Conservation (phyloP, 495 filamentous ascomycete genomes). For the Penicillium argentinense region DNA sequence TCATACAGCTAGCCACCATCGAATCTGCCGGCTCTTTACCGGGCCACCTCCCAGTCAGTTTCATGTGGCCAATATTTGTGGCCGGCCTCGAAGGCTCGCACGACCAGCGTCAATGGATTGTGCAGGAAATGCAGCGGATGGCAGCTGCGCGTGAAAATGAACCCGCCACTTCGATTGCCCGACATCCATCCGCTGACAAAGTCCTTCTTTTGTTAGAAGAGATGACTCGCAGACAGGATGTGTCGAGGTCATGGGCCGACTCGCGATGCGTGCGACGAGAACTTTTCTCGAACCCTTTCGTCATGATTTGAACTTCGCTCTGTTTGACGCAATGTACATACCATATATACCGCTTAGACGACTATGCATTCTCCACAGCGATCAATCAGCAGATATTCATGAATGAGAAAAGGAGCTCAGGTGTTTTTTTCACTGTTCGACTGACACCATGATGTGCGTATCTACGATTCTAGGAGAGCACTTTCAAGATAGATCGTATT, state of each 20-base stretch:
- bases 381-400: background rate
- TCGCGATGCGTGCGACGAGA: slow-evolving; percentile 39
- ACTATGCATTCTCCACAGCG: background rate
- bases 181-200: slow-evolving; percentile 36
- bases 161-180: slow-evolving; percentile 2
- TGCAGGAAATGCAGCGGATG: slow-evolving; percentile 39
- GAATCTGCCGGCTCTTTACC: slow-evolving; percentile 21
- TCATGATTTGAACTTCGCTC: slow-evolving; percentile 30
- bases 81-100: slow-evolving; percentile 37
- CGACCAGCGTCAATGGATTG: slow-evolving; percentile 37
- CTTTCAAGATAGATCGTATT: no score
- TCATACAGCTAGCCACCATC: slow-evolving; percentile 38
- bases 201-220: slow-evolving; percentile 35
- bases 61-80: slow-evolving; percentile 41
- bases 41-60: slow-evolving; percentile 29
- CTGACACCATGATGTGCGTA: no score
- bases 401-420: no score
- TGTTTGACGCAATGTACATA: background rate
- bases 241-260: slow-evolving; percentile 41
- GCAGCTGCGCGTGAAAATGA: slow-evolving; percentile 9
- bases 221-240: slow-evolving; percentile 41
- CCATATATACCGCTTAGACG: background rate
- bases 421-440: no score
- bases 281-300: slow-evolving; percentile 38
- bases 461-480: no score